Evolutionary conservation across 78 protist genomes (phyloP).

Genomic region (Dictyostelium brefeldianum): DNA sequence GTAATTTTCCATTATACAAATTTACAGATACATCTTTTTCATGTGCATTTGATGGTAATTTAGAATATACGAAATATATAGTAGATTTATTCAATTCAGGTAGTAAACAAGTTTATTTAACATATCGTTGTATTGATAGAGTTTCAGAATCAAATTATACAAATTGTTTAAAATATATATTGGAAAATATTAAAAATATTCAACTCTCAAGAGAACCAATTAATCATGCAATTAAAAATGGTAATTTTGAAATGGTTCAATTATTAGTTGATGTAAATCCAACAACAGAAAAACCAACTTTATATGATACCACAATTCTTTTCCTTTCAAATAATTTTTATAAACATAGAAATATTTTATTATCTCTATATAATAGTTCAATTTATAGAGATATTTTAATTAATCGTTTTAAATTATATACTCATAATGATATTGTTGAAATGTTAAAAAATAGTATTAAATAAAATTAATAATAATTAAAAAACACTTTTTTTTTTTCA

Average conservation of each 20-base stretch:
- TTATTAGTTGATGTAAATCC: background rate
- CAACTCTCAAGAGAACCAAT: slow-evolving; percentile 7
- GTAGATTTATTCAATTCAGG: background rate
- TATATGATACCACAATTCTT: background rate
- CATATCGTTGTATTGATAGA: background rate
- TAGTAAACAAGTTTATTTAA: background rate
- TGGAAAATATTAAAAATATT: background rate
- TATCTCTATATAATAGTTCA: background rate
- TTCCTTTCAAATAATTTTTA: background rate
- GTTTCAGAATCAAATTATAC: background rate
- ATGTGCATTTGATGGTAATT: background rate
- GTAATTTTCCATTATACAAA: background rate
- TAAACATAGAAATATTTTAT: background rate
- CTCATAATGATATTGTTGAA: too few species aligned
- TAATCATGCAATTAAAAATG: background rate
- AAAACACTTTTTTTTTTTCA: too few species aligned
- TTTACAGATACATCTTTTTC: background rate
- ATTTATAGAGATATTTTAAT: background rate
- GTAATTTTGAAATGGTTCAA: slow-evolving; percentile 2
- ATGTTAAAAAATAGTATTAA: too few species aligned
- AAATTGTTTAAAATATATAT: background rate
- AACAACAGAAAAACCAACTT: background rate
- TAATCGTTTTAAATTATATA: background rate
- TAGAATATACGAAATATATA: background rate
- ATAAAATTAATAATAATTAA: too few species aligned